Evolutionary conservation across 192 early-diverging fungal genomes (phyloP), one percentile per base, ranked within the genome.

Genomic region (Podila epigama): DNA sequence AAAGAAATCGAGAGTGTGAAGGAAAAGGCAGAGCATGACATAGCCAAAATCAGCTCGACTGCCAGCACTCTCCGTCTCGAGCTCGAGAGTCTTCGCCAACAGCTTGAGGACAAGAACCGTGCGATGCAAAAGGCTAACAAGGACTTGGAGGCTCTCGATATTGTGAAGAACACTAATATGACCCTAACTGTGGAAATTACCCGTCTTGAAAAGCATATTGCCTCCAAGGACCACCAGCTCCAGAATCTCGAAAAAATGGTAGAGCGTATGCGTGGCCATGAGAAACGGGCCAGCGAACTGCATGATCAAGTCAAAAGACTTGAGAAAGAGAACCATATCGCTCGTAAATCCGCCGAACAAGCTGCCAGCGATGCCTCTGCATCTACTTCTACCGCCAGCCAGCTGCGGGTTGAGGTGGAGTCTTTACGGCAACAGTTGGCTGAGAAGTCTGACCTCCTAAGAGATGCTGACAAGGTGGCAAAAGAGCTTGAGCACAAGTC

Each of bases 11-110:
- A 29, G 8, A 52, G 32, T 4, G 1, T 63, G 6, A 55, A 56
- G 36, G 42, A 75, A 35, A 68, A 53, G 44, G 34, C 65, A 0
- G 65, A 51, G 15, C 27, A 57, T 1, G 60, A 75, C 7, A 10
- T 68, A 10, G 37, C 40, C 20, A 68, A 63, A 50, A 42, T 75
- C 53, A 68, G 54, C 11, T 67, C 72, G n/a, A 68, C 72, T 2
- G 72, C 60, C 15, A 63, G 59, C 16, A 44, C 42, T 0, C 59
- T 75, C 0, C 59, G 60, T 10, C 40, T 57, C 32, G 72, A 75
- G 29, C 40, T 57, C 10, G 59, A 67, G 15, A 31, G 59, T 32
- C 65, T 72, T 41, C 63, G 63, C 8, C 48, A 60, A 29, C 27
- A 65, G 31, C 69, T 71, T 4, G 29, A 51, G 29, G 55, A 37